Evolutionary conservation across 192 early-diverging fungal genomes (phyloP).

Genomic region (Entrophospora sp.): DNA sequence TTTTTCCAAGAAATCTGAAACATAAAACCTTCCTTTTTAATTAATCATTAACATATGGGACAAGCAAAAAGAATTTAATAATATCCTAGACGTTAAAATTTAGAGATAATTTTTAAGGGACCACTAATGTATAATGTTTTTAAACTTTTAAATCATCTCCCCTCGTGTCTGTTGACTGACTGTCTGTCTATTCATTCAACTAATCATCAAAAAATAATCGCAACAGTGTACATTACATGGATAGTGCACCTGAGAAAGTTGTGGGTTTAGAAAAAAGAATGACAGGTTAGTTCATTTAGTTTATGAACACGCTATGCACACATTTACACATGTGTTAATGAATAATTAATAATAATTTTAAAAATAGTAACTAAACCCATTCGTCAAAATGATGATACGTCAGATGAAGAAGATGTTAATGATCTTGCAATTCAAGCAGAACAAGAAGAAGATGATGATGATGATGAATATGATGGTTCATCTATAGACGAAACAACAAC

Average conservation of each 20-base stretch:
- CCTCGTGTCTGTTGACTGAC: no score
- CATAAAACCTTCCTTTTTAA: no score
- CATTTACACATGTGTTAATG: no score
- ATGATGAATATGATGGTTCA: neutral
- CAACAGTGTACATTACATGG: constrained; percentile 38
- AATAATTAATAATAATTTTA: neutral
- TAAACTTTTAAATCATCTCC: no score
- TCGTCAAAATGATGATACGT: constrained; percentile 15
- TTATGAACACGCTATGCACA: neutral
- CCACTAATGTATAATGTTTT: no score
- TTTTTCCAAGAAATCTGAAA: no score
- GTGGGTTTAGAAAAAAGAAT: constrained; percentile 31
- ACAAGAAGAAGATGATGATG: constrained; percentile 3
- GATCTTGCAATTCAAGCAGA: constrained; percentile 24
- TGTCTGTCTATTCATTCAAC: no score
- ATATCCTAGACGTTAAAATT: no score
- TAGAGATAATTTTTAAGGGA: no score
- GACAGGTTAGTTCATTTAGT: constrained; percentile 21
- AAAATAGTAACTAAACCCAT: neutral
- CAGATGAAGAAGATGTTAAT: constrained; percentile 36
- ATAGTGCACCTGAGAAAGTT: constrained; percentile 32
- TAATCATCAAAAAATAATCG: constrained; percentile 38
- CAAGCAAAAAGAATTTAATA: no score
- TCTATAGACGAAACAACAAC: constrained; percentile 1
- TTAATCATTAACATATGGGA: no score